A percentile compares a stretch with the other conserved stretches of the same genome.
Evolutionary conservation across 2,329 filamentous ascomycete genomes (phyloP).

Genomic region (Pseudogymnoascus sp.): DNA sequence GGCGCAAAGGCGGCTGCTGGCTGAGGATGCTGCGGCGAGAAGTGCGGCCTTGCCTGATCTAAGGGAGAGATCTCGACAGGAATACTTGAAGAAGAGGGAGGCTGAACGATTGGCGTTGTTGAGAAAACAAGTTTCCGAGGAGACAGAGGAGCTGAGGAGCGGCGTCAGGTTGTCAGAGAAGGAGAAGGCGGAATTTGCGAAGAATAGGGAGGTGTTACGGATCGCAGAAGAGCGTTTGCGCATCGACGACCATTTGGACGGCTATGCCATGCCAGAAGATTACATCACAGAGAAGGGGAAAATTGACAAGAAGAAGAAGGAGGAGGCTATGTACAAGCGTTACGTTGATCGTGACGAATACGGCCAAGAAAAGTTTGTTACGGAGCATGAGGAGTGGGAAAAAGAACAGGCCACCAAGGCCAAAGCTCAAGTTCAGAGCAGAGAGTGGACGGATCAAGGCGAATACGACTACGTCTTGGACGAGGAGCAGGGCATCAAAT

Average conservation of each 20-base stretch:
- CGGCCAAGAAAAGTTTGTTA: slow-evolving; percentile 81
- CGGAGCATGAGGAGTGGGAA: slow-evolving; percentile 96
- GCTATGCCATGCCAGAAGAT: slow-evolving; percentile 88
- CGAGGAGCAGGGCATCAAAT: slow-evolving; percentile 78
- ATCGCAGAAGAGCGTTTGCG: slow-evolving; percentile 75
- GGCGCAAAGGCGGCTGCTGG: slow-evolving; percentile 52
- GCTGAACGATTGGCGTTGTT: slow-evolving; percentile 77
- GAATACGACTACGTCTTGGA: slow-evolving; percentile 94
- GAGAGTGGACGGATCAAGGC: slow-evolving; percentile 67
- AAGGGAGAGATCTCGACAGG: slow-evolving; percentile 75
- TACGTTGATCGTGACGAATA: slow-evolving; percentile 83
- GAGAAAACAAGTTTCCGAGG: slow-evolving; percentile 82
- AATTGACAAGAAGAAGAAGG: slow-evolving; percentile 77
- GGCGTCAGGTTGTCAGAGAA: slow-evolving; percentile 65
- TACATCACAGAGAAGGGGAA: slow-evolving; percentile 93
- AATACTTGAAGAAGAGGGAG: slow-evolving; percentile 90
- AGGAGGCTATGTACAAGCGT: slow-evolving; percentile 81
- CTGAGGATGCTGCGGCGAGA: slow-evolving; percentile 59
- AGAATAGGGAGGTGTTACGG: slow-evolving; percentile 74
- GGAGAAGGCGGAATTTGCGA: slow-evolving; percentile 81
- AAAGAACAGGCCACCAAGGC: slow-evolving; percentile 80
- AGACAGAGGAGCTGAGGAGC: slow-evolving; percentile 70
- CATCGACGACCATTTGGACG: slow-evolving; percentile 88
- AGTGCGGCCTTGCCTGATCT: slow-evolving; percentile 70
- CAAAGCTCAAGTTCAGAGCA: slow-evolving; percentile 71